Percentiles rank a stretch among this genome's conserved stretches.
Conservation (phyloP, 1,139 yeast species). For the Yamadazyma dendronema region DNA sequence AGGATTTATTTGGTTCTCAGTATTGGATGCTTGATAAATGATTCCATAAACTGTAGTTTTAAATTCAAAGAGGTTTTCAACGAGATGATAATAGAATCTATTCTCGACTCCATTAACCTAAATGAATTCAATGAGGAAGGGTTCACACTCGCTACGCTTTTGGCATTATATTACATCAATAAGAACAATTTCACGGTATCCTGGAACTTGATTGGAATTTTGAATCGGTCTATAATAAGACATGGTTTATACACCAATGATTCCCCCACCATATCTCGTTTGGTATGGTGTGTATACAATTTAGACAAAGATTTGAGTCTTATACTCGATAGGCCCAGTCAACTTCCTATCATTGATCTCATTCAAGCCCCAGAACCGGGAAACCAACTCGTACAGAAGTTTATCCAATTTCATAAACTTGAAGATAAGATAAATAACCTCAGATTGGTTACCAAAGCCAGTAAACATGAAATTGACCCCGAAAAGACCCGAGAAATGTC, state of each 20-base stretch:
- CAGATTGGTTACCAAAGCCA: conserved; percentile 3
- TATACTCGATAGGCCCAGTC: conserved; percentile 33
- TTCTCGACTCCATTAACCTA: conserved; percentile 35
- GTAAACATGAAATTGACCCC: neutral
- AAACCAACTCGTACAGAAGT: conserved; percentile 7
- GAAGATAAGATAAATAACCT: conserved; percentile 18
- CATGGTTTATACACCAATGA: conserved; percentile 22
- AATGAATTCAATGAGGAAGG: conserved; percentile 17
- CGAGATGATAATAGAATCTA: conserved; percentile 30
- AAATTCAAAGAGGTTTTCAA: conserved; percentile 30
- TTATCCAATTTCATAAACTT: conserved; percentile 12
- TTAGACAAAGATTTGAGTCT: conserved; percentile 41
- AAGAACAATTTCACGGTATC: conserved; percentile 27
- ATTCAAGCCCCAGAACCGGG: conserved; percentile 4
- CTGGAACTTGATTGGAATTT: conserved; percentile 38
- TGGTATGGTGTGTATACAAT: conserved; percentile 41
- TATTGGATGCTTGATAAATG: conserved; percentile 40
- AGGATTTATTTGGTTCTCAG: conserved; percentile 39
- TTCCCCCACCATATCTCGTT: conserved; percentile 4
- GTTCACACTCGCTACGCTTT: conserved; percentile 28
- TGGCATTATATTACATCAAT: conserved; percentile 31
- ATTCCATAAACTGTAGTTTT: conserved; percentile 23
- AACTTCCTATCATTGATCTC: conserved; percentile 25
- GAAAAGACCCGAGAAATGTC: conserved; percentile 4
- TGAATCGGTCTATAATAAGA: conserved; percentile 28